Evolutionary conservation across 2,329 filamentous ascomycete species (phyloP).

Genomic region (Nigrospora sphaerica): DNA sequence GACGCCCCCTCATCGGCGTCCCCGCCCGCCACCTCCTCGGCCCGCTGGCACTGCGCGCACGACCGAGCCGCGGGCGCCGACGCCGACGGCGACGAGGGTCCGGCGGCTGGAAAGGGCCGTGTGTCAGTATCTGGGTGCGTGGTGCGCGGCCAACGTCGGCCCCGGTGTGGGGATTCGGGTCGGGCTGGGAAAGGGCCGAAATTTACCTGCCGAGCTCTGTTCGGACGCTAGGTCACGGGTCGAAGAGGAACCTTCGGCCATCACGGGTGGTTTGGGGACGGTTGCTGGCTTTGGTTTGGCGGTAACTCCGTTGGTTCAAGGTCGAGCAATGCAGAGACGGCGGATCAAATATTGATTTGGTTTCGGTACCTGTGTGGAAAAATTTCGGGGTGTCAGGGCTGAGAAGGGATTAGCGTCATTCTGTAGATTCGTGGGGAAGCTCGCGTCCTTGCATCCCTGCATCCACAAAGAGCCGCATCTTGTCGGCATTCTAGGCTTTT

Average conservation of each 20-base stretch:
- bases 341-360: neutral
- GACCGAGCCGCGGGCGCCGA: neutral
- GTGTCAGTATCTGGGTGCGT: too few relatives aligned
- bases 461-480: too few relatives aligned
- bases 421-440: neutral
- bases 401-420: neutral
- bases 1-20: neutral
- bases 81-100: neutral
- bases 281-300: neutral
- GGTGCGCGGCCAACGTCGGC: too few relatives aligned
- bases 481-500: too few relatives aligned
- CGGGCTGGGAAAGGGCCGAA: neutral
- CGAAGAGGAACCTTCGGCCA: neutral
- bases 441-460: neutral
- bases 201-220: neutral
- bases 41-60: neutral
- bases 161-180: neutral
- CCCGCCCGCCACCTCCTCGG: neutral
- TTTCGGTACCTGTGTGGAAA: neutral
- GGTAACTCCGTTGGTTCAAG: neutral
- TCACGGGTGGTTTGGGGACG: neutral
- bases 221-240: neutral
- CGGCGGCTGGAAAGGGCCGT: neutral
- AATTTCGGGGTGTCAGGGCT: neutral
- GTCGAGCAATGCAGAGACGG: neutral